phyloP scores from a whole-genome alignment of 78 protist genomes.

The Dictyostelium capitatum region DNA sequence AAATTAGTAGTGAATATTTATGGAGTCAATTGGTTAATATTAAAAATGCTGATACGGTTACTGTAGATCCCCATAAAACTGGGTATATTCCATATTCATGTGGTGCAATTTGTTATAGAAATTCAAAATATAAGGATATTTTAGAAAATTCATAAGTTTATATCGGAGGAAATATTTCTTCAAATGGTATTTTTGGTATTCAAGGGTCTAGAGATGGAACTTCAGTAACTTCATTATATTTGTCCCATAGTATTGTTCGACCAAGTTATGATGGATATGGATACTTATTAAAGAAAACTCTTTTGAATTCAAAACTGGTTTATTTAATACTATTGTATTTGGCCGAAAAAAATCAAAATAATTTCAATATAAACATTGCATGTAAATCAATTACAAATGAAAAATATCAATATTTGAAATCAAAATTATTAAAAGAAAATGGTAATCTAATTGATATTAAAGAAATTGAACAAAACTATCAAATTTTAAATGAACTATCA shows the following conservation, averaged over 20 bases:
- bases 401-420: neutral
- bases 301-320: slow-evolving; percentile 6
- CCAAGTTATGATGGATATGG: slow-evolving; percentile 38
- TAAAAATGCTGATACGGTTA: neutral
- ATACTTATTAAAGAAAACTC: neutral
- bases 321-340: slow-evolving; percentile 7
- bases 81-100: neutral
- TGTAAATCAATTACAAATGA: neutral
- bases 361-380: neutral
- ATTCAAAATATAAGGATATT: neutral
- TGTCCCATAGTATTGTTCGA: slow-evolving; percentile 8
- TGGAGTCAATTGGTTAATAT: neutral
- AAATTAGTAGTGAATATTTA: neutral
- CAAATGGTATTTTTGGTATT: slow-evolving; percentile 29
- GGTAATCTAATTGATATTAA: neutral
- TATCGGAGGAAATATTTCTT: slow-evolving; percentile 4
- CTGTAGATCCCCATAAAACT: neutral
- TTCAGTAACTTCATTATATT: slow-evolving; percentile 31
- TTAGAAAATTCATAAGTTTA: neutral
- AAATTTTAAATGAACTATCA: neutral
- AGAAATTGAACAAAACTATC: slow-evolving; percentile 6
- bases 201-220: slow-evolving; percentile 44
- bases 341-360: neutral
- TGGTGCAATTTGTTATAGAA: slow-evolving; percentile 7
- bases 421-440: neutral